Evolutionary conservation across 306 rosid genomes (phyloP), one percentile per base, ranked within the genome.

Genomic region (Dryas alaskensis): DNA sequence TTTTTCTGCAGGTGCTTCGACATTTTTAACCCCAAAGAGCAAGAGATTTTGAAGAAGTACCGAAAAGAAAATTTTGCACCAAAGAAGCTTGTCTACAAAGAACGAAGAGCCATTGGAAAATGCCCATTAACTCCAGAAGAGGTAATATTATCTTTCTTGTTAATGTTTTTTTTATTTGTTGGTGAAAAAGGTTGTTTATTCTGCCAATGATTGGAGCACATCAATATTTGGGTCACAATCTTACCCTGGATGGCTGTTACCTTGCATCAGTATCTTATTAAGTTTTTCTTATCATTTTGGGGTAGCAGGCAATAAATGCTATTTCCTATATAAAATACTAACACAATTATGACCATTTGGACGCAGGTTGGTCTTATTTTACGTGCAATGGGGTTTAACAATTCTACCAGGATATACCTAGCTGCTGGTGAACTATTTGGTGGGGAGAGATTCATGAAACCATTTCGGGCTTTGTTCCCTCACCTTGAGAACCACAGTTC

Each of bases 61-160:
- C 93, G 98, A 67, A 75, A 79, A 75, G 91, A 88, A 76, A 92
- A 95, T 82, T 95, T 95, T 78, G 98, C 97, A 19, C 86, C 92
- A 19, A 95, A 95, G 84, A 81, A 53, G 81, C 98, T 95, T 8
- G 80, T 90, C 61, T 92, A 90, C 54, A 73, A 65, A 59, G 97
- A 90, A 82, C 90, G 99, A 85, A 88, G 99, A 82, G 98, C 99
- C 66, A 92, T 95, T 50, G 98, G 98, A 68, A 95, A 95, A 82
- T 95, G 99, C 71, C 99, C 99, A 16, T 78, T 95, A 85, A 95
- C 96, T 78, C 99, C 99, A 8, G 97, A 95, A 81, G 99, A 95
- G 99, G 99, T 95, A 83, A 85, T 65, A 27, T 46, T 37, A 14
- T 59, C 69, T 80, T 73, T 69, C 70, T 69, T 73, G 40, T 65